phyloP scores from a whole-genome alignment of 1,284 basidiomycete genomes.

The Leccinum pachyderme region DNA sequence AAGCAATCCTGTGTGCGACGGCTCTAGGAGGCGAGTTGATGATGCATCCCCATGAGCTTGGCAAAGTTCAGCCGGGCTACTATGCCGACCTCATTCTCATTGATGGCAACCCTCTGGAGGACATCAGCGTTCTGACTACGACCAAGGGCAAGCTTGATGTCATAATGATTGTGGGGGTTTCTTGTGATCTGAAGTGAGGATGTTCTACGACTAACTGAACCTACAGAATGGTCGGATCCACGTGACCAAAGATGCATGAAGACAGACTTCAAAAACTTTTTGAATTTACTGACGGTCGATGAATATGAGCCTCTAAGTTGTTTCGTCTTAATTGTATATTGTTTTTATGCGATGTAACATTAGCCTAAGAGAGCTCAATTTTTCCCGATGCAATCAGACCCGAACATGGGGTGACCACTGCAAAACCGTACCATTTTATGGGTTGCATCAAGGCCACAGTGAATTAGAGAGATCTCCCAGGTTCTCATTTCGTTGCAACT shows the following conservation, averaged over 20 bases:
- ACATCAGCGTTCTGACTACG: conserved; percentile 31
- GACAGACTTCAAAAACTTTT: background rate
- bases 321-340: background rate
- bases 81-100: conserved; percentile 36
- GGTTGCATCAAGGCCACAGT: no score
- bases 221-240: conserved; percentile 30
- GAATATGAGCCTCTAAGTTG: background rate
- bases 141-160: conserved; percentile 31
- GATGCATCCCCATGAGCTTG: conserved; percentile 34
- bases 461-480: no score
- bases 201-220: conserved; percentile 3
- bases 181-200: background rate
- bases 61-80: conserved; percentile 37
- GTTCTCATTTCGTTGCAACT: no score
- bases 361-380: background rate
- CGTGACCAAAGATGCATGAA: conserved; percentile 8
- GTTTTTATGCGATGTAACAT: background rate
- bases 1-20: conserved; percentile 37
- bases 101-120: conserved; percentile 35
- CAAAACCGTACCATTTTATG: no score
- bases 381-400: background rate
- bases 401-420: no score
- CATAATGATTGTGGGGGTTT: conserved; percentile 27
- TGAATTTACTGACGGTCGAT: background rate
- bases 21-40: conserved; percentile 38